phyloP scores from a whole-genome alignment of 2,329 filamentous ascomycete genomes.

The Plenodomus biglobosus region DNA sequence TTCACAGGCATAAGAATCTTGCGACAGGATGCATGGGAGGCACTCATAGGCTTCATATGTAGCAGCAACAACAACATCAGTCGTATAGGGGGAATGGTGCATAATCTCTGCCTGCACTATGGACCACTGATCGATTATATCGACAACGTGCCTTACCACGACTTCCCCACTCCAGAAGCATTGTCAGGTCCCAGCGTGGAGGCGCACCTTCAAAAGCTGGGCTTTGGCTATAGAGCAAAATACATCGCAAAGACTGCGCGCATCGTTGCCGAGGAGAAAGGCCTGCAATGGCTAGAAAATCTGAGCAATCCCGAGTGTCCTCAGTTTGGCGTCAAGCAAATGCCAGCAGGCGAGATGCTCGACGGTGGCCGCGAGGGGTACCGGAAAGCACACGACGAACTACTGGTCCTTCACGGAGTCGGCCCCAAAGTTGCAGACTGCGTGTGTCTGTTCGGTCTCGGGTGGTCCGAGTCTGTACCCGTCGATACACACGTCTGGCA shows the following conservation, averaged over 20 bases:
- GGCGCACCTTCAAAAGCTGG: conserved; percentile 73
- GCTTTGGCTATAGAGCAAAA: conserved; percentile 92
- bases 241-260: conserved; percentile 86
- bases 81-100: conserved; percentile 93
- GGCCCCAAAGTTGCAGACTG: conserved; percentile 97
- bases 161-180: conserved; percentile 77
- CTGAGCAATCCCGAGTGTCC: conserved; percentile 77
- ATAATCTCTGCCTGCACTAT: conserved; percentile 86
- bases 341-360: conserved; percentile 51
- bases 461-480: conserved; percentile 92
- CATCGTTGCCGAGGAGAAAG: conserved; percentile 69
- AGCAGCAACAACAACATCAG: conserved; percentile 98
- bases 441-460: conserved; percentile 92
- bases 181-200: conserved; percentile 78
- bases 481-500: conserved; percentile 99
- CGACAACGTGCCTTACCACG: conserved; percentile 73
- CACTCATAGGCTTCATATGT: conserved; percentile 92
- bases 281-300: conserved; percentile 70
- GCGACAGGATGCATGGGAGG: conserved; percentile 94
- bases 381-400: conserved; percentile 73
- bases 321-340: conserved; percentile 53
- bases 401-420: conserved; percentile 81
- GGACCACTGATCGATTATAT: conserved; percentile 74
- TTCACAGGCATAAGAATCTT: conserved; percentile 92
- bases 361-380: conserved; percentile 66